These are phyloP conservation scores for Capsicum chinense DNA, from an alignment of 257 asterid genomes.

Conservation along the genomic window DNA sequence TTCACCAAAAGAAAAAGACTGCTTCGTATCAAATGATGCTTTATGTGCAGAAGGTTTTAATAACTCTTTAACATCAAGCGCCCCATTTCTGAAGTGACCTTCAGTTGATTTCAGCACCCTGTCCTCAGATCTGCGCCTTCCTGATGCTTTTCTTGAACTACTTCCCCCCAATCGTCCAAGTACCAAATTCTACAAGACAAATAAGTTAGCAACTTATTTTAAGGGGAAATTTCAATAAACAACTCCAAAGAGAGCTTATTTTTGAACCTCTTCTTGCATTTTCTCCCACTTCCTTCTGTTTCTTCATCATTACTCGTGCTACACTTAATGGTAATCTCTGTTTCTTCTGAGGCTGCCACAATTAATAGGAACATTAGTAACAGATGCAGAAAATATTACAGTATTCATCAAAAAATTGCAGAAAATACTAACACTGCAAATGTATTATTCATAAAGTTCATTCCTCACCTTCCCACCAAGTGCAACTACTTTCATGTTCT, in stretches of 20 bases:
- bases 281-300: slow-evolving; percentile 81
- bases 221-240: background rate
- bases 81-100: slow-evolving; percentile 81
- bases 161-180: slow-evolving; percentile 68
- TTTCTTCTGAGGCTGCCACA: slow-evolving; percentile 68
- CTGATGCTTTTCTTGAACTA: slow-evolving; percentile 44
- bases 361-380: background rate
- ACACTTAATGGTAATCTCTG: slow-evolving; percentile 90
- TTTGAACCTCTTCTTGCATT: slow-evolving; percentile 63
- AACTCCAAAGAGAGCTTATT: slow-evolving; percentile 12
- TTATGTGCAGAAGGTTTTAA: slow-evolving; percentile 57
- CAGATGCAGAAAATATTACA: slow-evolving; percentile 4
- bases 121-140: slow-evolving; percentile 67
- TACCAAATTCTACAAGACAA: slow-evolving; percentile 52
- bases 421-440: background rate
- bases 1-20: slow-evolving; percentile 34
- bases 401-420: background rate
- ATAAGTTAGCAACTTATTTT: slow-evolving; percentile 29
- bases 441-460: background rate
- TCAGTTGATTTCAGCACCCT: slow-evolving; percentile 66
- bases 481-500: slow-evolving; percentile 65
- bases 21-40: slow-evolving; percentile 32
- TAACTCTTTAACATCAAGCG: slow-evolving; percentile 73
- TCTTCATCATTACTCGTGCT: slow-evolving; percentile 77
- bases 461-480: slow-evolving; percentile 81